These are phyloP conservation scores for Linnemannia hyalina DNA, from an alignment of 192 early-diverging fungal genomes.

Conservation along the genomic window DNA sequence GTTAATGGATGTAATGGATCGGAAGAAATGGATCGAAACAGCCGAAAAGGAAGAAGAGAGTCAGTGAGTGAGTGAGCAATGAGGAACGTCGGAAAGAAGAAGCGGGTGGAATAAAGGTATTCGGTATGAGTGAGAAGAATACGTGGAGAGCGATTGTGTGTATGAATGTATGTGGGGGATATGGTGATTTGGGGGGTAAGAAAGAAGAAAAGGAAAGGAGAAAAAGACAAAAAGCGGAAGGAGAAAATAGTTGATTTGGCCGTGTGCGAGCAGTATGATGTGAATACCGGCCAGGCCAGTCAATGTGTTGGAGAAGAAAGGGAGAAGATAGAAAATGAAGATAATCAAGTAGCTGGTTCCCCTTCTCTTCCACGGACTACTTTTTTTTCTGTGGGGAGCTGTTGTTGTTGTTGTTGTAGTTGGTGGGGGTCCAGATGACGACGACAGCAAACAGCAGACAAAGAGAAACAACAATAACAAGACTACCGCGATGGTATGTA, in stretches of 20 bases:
- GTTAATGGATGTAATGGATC: no score
- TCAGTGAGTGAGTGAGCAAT: not conserved
- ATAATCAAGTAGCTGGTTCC: no score
- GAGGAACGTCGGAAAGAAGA: not conserved
- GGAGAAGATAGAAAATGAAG: no score
- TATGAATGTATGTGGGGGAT: not conserved
- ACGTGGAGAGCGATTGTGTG: not conserved
- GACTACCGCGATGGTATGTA: conserved; percentile 1
- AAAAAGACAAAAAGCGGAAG: not conserved
- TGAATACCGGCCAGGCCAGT: no score
- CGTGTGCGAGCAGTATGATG: not conserved
- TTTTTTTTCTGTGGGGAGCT: not conserved
- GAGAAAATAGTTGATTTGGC: not conserved
- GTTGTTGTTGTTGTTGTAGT: not conserved
- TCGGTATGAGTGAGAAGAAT: not conserved
- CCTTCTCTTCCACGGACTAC: not conserved
- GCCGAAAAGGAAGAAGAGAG: no score
- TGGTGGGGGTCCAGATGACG: not conserved
- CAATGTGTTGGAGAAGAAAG: no score
- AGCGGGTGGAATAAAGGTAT: not conserved
- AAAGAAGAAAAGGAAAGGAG: not conserved
- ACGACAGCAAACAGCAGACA: not conserved
- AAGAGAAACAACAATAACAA: not conserved
- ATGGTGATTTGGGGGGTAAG: not conserved
- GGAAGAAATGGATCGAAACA: no score